Conservation (phyloP, 2,329 filamentous ascomycete genomes). For the Pseudocercospora macadamiae region DNA sequence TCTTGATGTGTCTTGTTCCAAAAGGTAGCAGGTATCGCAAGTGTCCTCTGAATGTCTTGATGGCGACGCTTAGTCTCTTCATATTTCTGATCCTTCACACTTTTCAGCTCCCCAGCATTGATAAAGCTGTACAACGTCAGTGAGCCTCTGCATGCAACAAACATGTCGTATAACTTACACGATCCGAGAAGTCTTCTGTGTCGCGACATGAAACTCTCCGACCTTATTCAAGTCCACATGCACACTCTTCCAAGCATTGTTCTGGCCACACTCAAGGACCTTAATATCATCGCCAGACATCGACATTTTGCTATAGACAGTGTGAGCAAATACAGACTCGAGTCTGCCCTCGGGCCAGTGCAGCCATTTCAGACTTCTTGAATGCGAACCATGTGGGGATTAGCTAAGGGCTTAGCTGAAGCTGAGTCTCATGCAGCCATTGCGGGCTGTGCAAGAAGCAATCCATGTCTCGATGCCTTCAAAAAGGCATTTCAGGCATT, state of each 20-base stretch:
- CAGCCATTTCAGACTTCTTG: neutral
- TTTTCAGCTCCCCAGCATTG: conserved; percentile 4
- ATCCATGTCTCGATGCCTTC: neutral
- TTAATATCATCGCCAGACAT: neutral
- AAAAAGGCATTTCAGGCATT: neutral
- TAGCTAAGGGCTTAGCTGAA: neutral
- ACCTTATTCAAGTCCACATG: neutral
- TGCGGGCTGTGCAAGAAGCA: neutral
- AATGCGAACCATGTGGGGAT: neutral
- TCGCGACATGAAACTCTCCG: neutral
- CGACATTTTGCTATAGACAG: too few relatives aligned
- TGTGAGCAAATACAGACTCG: neutral
- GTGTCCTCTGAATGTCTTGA: neutral
- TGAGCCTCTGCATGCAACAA: neutral
- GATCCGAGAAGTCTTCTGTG: neutral
- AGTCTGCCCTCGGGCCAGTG: neutral
- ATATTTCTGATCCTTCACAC: neutral
- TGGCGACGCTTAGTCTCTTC: neutral
- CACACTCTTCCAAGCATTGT: neutral
- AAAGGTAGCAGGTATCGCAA: neutral
- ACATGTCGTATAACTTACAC: neutral
- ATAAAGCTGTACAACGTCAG: neutral
- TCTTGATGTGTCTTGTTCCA: conserved; percentile 1
- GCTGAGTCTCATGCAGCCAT: neutral
- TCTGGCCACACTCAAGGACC: neutral